Evolutionary conservation across 2,329 filamentous ascomycete genomes (phyloP).

Genomic region (Graphiopsis chlorocephala): DNA sequence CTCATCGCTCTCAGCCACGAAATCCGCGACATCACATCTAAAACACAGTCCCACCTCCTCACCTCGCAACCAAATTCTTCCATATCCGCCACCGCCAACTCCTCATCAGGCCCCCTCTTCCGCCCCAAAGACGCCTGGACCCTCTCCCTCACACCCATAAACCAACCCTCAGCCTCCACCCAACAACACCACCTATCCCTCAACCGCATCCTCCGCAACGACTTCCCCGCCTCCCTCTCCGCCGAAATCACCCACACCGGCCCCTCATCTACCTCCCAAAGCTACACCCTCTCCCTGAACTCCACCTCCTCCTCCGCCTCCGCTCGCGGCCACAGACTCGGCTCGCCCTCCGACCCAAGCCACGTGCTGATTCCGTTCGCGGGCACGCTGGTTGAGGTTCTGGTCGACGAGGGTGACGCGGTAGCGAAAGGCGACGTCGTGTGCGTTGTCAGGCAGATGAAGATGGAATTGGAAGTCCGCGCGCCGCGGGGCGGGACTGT

Average conservation of each 20-base stretch:
- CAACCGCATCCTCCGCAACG: slow-evolving; percentile 55
- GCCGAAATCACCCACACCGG: slow-evolving; percentile 53
- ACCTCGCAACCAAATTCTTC: slow-evolving; percentile 25
- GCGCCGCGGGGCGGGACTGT: slow-evolving; percentile 48
- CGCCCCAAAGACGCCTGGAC: slow-evolving; percentile 28
- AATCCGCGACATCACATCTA: slow-evolving; percentile 12
- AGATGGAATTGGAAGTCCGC: slow-evolving; percentile 66
- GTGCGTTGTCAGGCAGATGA: slow-evolving; percentile 64
- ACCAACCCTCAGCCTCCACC: not conserved
- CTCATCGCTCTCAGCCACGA: slow-evolving; percentile 34
- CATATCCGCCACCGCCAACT: slow-evolving; percentile 25
- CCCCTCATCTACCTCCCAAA: slow-evolving; percentile 31
- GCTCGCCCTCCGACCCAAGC: slow-evolving; percentile 47
- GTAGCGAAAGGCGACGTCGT: slow-evolving; percentile 53
- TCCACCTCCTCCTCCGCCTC: slow-evolving; percentile 43
- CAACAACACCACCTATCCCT: slow-evolving; percentile 52
- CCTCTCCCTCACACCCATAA: slow-evolving; percentile 18
- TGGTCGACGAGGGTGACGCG: slow-evolving; percentile 53
- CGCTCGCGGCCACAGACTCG: slow-evolving; percentile 44
- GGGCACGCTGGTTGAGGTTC: slow-evolving; percentile 58
- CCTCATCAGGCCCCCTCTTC: slow-evolving; percentile 17
- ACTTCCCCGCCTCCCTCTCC: slow-evolving; percentile 56
- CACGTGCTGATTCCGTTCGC: slow-evolving; percentile 58
- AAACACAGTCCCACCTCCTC: slow-evolving; percentile 20
- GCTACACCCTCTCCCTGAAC: slow-evolving; percentile 44